These are phyloP conservation scores for Vitis rupestris DNA, from an alignment of 164 flowering plant genomes.

Conservation along the genomic window DNA sequence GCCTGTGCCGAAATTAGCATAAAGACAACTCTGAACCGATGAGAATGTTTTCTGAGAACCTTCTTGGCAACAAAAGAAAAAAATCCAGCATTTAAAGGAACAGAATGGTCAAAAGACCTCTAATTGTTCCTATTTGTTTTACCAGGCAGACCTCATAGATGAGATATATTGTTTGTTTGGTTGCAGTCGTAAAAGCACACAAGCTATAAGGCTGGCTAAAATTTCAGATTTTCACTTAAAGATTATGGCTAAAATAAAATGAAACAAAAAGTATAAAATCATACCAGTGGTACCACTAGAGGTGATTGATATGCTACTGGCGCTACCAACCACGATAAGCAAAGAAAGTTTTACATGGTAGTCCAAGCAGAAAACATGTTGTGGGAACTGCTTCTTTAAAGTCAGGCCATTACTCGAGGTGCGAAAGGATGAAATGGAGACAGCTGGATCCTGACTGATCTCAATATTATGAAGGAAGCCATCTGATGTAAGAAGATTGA, in stretches of 20 bases:
- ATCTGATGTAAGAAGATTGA: constrained; percentile 69
- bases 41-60: too few species aligned
- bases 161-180: too few species aligned
- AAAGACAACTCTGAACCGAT: too few species aligned
- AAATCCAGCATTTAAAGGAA: too few species aligned
- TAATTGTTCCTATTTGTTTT: too few species aligned
- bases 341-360: constrained; percentile 51
- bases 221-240: neutral
- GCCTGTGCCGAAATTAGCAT: too few species aligned
- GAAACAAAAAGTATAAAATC: constrained; percentile 5
- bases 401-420: constrained; percentile 25
- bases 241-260: neutral
- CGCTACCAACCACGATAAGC: constrained; percentile 54
- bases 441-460: constrained; percentile 54
- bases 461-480: constrained; percentile 72
- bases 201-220: too few species aligned
- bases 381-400: constrained; percentile 40
- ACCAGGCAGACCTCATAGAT: too few species aligned
- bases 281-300: constrained; percentile 47
- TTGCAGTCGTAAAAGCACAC: too few species aligned
- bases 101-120: too few species aligned
- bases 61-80: too few species aligned
- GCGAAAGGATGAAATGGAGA: constrained; percentile 35
- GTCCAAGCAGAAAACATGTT: constrained; percentile 55
- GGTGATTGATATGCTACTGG: constrained; percentile 19